A percentile compares a stretch with the other conserved stretches of the same genome.
phyloP scores from a whole-genome alignment of 2,329 filamentous ascomycete species.

The Dactylellina cionopaga region DNA sequence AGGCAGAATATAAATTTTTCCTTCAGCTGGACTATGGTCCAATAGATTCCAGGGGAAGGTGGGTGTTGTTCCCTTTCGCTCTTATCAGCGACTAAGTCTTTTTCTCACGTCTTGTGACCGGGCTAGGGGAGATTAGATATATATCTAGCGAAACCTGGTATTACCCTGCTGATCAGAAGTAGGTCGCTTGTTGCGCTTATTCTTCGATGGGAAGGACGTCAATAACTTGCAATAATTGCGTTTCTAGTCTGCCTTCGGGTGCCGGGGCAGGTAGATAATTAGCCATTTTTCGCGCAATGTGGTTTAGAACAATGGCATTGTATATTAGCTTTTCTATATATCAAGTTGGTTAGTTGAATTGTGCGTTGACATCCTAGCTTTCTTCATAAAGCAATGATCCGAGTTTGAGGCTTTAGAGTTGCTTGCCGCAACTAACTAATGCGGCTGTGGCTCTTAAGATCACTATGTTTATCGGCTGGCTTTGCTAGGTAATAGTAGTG shows the following conservation, averaged over 20 bases:
- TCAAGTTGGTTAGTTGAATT: too few relatives aligned
- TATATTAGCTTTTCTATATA: too few relatives aligned
- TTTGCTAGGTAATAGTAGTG: neutral
- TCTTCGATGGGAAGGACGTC: constrained; percentile 25
- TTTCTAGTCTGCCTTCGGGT: too few relatives aligned
- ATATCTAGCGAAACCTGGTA: constrained; percentile 14
- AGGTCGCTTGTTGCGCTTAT: constrained; percentile 27
- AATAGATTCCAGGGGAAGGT: too few relatives aligned
- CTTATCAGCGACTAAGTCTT: constrained; percentile 10
- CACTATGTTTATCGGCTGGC: neutral
- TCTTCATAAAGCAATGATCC: constrained; percentile 2
- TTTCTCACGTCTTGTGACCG: constrained; percentile 8
- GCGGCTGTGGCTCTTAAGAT: neutral
- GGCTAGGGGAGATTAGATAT: constrained; percentile 9
- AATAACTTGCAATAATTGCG: too few relatives aligned
- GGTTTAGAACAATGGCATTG: too few relatives aligned
- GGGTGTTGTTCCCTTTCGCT: neutral
- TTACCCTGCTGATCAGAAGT: constrained; percentile 3
- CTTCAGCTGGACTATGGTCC: too few relatives aligned
- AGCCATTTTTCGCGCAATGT: too few relatives aligned
- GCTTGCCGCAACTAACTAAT: constrained; percentile 12
- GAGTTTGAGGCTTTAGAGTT: neutral
- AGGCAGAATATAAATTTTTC: too few relatives aligned
- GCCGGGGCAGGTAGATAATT: too few relatives aligned
- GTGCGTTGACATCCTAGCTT: constrained; percentile 1